Evolutionary conservation across 495 filamentous ascomycete genomes (phyloP).

Genomic region (Hamigera avellanea): DNA sequence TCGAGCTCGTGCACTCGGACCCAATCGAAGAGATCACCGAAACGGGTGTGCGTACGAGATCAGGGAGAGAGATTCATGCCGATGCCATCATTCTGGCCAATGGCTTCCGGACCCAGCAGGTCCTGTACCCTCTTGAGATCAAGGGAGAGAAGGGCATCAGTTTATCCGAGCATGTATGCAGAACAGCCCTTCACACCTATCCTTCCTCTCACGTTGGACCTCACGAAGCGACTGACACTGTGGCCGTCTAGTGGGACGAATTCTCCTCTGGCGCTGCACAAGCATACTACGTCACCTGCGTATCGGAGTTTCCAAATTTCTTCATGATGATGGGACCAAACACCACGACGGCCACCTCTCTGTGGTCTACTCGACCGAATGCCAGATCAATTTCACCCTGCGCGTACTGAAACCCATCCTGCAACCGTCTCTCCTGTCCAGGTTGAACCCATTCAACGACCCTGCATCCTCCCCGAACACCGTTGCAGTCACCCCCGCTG

Average conservation of each 20-base stretch:
- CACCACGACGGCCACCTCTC: constrained; percentile 41
- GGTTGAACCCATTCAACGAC: constrained; percentile 2
- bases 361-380: constrained; percentile 37
- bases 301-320: constrained; percentile 45
- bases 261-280: constrained; percentile 32
- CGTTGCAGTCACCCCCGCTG: constrained; percentile 8
- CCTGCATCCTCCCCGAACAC: constrained; percentile 4
- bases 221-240: no score
- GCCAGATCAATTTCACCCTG: constrained; percentile 35
- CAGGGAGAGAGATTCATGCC: constrained; percentile 23
- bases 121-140: constrained; percentile 11
- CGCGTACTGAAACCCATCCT: constrained; percentile 5
- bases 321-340: constrained; percentile 48
- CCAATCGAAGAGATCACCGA: constrained; percentile 17
- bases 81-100: constrained; percentile 37
- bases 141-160: constrained; percentile 32
- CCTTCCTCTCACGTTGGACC: no score
- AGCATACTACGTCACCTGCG: constrained; percentile 40
- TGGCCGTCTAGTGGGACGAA: constrained; percentile 22
- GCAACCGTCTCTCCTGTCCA: background rate
- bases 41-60: constrained; percentile 9
- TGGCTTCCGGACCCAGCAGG: constrained; percentile 19
- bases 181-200: background rate
- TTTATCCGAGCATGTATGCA: constrained; percentile 23
- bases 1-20: constrained; percentile 35